Base-by-base conservation (phyloP, 257 asterid species). In the Fraxinus americana region DNA sequence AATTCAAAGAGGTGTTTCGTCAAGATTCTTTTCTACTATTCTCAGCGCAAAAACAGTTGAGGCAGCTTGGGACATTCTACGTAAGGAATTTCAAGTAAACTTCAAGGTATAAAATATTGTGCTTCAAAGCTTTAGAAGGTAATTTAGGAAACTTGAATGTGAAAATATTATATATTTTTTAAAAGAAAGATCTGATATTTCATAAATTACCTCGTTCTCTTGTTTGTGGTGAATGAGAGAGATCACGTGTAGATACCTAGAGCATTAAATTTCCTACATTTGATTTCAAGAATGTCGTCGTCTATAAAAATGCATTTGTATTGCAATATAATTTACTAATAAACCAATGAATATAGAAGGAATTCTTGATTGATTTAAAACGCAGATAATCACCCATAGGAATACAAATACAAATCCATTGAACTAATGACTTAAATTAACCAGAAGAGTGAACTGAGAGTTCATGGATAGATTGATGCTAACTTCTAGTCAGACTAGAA, bases 41-140 rank as follows among this genome's bases (percentile, higher is more conserved):
- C 2, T 35, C 19, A 19, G 34, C 9, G 78, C 74, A 4, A 45
- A 25, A 17, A 63, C 78, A 2, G 54, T 78, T 17, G 72, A 79
- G 23, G 69, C 72, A 29, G 78, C 74, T 65, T 79, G 82, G 82
- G 78, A 79, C 68, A 72, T 57, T 27, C 78, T 79, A 12, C 74
- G 34, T 23, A 34, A 23, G 72, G 54, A 63, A 0, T 79, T 79
- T 23, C 43, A 54, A 13, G 70, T 63, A 63, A 63, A 25, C 35
- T 63, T 27, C 69, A 25, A 8, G 69, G 8, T 63, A 25, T 23
- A 25, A 11, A 63, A 9, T 63, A 63, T 27, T 3, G 10, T 11
- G 35, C 69, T 63, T 27, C 69, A 63, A 23, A 9, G 30, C 14
- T 8, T 21, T 59, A 59, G 67, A 38, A 23, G 17, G 9, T 23